phyloP scores from a whole-genome alignment of 805 yeast genomes.

The Saturnispora gosingensis region DNA sequence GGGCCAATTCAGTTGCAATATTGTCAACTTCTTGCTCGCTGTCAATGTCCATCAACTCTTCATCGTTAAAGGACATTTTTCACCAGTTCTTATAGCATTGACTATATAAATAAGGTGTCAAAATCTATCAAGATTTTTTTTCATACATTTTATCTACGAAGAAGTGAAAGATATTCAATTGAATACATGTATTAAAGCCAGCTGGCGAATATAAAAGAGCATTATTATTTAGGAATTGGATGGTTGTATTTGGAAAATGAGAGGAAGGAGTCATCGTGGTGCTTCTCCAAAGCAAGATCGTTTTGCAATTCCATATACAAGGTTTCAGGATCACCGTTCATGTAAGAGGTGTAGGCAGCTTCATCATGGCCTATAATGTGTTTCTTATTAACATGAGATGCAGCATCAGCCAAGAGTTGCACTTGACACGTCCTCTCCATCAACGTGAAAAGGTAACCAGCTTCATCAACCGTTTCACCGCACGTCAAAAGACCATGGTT shows the following conservation, averaged over 20 bases:
- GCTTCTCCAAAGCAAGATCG: constrained; percentile 45
- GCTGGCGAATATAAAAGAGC: not conserved
- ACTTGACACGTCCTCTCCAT: constrained; percentile 58
- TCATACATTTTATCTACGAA: not conserved
- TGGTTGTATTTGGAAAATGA: constrained; percentile 17
- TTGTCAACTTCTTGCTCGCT: not conserved
- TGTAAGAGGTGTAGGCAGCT: constrained; percentile 56
- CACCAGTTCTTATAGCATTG: not conserved
- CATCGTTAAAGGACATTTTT: not conserved
- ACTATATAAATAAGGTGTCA: not conserved
- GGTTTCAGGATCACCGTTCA: constrained; percentile 56
- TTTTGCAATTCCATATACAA: constrained; percentile 68
- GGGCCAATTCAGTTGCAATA: not conserved
- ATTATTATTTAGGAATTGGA: constrained; percentile 1
- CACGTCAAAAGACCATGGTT: constrained; percentile 70
- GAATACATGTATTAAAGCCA: not conserved
- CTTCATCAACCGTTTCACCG: constrained; percentile 65
- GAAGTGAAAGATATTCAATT: not conserved
- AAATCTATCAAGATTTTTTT: not conserved
- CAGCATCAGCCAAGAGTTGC: constrained; percentile 56
- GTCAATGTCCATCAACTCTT: constrained; percentile 9
- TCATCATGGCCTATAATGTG: constrained; percentile 45
- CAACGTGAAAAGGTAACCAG: constrained; percentile 54
- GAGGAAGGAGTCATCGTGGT: constrained; percentile 23
- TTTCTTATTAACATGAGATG: constrained; percentile 32